Conservation (phyloP, 2,329 filamentous ascomycete genomes). For the Aureobasidium sp. region DNA sequence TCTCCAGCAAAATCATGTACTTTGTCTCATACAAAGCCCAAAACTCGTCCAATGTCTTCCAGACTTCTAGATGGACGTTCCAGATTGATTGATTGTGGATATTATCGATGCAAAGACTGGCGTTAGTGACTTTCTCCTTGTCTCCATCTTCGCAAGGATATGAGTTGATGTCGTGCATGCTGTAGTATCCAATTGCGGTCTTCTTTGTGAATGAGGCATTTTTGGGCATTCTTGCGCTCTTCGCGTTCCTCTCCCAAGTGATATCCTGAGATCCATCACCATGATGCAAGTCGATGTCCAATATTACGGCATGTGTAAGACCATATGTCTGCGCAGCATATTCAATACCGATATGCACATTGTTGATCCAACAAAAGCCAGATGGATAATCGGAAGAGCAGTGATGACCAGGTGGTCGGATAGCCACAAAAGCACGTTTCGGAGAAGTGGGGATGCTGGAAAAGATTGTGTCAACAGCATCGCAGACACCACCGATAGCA, state of each 20-base stretch:
- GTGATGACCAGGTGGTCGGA: constrained; percentile 90
- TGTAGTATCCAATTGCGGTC: constrained; percentile 89
- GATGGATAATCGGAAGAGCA: constrained; percentile 85
- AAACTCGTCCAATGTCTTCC: constrained; percentile 77
- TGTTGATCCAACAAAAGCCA: constrained; percentile 98
- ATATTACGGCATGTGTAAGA: constrained; percentile 86
- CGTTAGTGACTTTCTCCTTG: constrained; percentile 84
- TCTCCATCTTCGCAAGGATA: constrained; percentile 96
- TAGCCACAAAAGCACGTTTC: constrained; percentile 73
- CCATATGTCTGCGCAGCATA: constrained; percentile 78
- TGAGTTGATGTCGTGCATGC: constrained; percentile 95
- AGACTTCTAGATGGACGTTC: constrained; percentile 90
- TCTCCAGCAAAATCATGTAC: constrained; percentile 71
- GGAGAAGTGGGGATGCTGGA: constrained; percentile 32
- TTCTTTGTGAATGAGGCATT: constrained; percentile 73
- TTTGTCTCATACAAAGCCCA: constrained; percentile 79
- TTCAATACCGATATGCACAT: constrained; percentile 93
- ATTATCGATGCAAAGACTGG: constrained; percentile 88
- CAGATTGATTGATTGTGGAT: constrained; percentile 91
- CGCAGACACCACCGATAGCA: constrained; percentile 84
- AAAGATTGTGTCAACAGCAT: constrained; percentile 85
- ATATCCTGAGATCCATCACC: constrained; percentile 95
- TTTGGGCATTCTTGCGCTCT: constrained; percentile 56
- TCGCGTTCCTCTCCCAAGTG: constrained; percentile 80
- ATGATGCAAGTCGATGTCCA: constrained; percentile 88